phyloP scores from a whole-genome alignment of 352 stramenopile species.

The Blastocystis sp. region DNA sequence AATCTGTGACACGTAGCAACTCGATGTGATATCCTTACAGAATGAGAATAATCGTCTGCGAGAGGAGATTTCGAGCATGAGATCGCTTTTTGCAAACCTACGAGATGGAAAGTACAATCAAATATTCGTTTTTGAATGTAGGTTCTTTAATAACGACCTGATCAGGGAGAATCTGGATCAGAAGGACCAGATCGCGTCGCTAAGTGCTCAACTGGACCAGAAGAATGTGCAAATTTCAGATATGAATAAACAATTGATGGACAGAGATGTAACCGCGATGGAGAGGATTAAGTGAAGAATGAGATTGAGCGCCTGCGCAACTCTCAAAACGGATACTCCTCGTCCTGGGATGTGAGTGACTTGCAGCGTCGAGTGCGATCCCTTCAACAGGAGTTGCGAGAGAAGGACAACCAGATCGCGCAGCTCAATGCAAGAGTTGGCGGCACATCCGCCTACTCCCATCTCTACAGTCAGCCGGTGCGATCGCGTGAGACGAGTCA shows the following conservation, averaged over 20 bases:
- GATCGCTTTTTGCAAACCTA: no score
- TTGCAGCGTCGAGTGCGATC: no score
- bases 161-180: not conserved
- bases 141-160: not conserved
- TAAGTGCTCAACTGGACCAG: not conserved
- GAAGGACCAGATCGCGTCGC: not conserved
- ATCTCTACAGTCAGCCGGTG: no score
- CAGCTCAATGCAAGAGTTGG: not conserved
- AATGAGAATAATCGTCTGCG: constrained; percentile 39
- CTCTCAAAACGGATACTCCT: no score
- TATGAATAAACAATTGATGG: no score
- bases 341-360: no score
- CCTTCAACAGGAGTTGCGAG: not conserved
- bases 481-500: not conserved
- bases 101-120: not conserved
- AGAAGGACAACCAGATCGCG: not conserved
- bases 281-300: no score
- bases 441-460: no score
- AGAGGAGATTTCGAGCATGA: not conserved
- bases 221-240: constrained; percentile 5
- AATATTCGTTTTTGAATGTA: constrained; percentile 13
- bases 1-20: not conserved
- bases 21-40: not conserved
- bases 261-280: no score
- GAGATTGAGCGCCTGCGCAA: not conserved